Conservation (phyloP, 2,329 filamentous ascomycete species). For the Arthroderma sp. region DNA sequence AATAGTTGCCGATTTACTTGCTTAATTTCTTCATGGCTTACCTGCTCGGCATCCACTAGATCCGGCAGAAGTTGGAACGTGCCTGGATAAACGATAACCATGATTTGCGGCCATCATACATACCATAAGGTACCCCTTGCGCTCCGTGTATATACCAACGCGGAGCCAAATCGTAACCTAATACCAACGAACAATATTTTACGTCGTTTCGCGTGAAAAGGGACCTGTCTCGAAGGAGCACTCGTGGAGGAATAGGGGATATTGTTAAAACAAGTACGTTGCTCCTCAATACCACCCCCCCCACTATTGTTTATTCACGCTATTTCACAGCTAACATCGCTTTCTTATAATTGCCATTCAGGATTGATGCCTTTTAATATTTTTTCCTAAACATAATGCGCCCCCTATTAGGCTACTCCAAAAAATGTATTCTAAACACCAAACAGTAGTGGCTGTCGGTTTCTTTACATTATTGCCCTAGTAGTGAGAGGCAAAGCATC, state of each 20-base stretch:
- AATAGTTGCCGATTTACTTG: conserved; percentile 19
- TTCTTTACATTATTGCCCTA: not conserved
- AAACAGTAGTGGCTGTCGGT: not conserved
- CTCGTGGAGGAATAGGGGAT: conserved; percentile 16
- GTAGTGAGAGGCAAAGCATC: too few relatives aligned
- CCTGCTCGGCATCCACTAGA: not conserved
- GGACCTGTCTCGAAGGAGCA: not conserved
- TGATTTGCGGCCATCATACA: not conserved
- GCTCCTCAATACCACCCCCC: not conserved
- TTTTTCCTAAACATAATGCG: not conserved
- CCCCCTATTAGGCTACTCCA: not conserved
- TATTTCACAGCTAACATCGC: not conserved
- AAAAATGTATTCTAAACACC: not conserved
- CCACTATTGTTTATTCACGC: not conserved
- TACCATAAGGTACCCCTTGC: not conserved
- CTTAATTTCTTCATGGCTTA: conserved; percentile 10
- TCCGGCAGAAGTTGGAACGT: not conserved
- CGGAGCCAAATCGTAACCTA: not conserved
- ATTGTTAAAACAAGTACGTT: conserved; percentile 14
- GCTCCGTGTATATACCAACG: not conserved
- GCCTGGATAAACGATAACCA: not conserved
- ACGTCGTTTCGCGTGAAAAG: not conserved
- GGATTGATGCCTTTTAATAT: conserved; percentile 1
- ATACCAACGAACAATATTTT: not conserved
- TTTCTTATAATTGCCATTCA: not conserved